Evolutionary conservation across 108 stramenopile genomes (phyloP).

Genomic region (Cyclotella sp.): DNA sequence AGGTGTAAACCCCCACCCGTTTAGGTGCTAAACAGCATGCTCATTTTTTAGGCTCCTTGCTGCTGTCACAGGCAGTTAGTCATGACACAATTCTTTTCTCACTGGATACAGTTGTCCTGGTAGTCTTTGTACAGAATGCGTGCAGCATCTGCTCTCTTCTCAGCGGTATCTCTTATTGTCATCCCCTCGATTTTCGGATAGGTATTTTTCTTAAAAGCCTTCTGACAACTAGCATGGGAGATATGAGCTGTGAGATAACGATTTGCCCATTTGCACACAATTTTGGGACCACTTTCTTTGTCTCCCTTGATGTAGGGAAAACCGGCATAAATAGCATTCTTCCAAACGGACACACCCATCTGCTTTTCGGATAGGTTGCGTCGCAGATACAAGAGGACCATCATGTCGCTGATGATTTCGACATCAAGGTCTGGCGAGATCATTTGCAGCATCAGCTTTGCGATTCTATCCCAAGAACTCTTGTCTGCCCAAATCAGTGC

Average conservation of each 20-base stretch:
- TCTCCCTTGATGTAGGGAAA: background rate
- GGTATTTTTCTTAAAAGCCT: background rate
- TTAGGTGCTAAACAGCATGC: no score
- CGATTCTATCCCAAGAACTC: background rate
- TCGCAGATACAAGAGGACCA: background rate
- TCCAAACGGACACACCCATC: background rate
- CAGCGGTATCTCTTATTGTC: background rate
- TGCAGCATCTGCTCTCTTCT: background rate
- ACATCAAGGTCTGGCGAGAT: slow-evolving; percentile 1
- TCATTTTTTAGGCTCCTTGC: no score
- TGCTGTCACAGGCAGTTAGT: background rate
- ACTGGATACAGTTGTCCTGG: background rate
- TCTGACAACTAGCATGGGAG: background rate
- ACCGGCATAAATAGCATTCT: background rate
- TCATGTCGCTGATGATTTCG: background rate
- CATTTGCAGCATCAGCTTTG: background rate
- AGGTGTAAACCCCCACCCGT: no score
- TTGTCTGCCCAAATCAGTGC: background rate
- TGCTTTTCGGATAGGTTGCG: background rate
- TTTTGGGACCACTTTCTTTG: background rate
- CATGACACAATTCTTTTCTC: background rate
- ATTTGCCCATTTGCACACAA: background rate
- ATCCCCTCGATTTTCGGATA: slow-evolving; percentile 1
- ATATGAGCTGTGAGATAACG: slow-evolving; percentile 1
- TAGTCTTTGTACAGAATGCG: background rate